phyloP scores from a whole-genome alignment of 2,329 filamentous ascomycete species.

The Orbilia javanica region DNA sequence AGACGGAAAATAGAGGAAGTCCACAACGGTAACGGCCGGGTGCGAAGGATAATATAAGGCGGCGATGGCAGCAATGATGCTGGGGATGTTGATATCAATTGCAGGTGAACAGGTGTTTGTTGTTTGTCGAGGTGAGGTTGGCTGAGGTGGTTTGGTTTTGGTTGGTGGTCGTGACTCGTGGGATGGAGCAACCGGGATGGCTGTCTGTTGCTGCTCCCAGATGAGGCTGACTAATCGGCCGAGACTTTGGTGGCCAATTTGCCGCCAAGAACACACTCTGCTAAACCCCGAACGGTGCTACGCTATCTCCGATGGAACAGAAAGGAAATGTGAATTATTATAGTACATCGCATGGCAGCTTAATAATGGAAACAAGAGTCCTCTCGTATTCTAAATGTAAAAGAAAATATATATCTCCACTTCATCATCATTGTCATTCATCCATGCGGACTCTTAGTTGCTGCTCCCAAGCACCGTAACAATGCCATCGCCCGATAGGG shows the following conservation, averaged over 20 bases:
- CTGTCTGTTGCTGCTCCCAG: not conserved
- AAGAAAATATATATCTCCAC: constrained; percentile 27
- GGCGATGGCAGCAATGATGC: too few species aligned
- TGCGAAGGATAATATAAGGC: not conserved
- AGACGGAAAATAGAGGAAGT: not conserved
- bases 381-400: constrained; percentile 42
- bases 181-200: constrained; percentile 17
- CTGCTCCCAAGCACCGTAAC: constrained; percentile 77
- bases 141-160: not conserved
- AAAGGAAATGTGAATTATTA: constrained; percentile 34
- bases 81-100: not conserved
- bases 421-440: not conserved
- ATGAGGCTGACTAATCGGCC: constrained; percentile 38
- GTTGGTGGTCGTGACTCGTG: not conserved
- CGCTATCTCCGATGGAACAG: too few species aligned
- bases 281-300: too few species aligned
- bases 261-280: constrained; percentile 8
- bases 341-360: constrained; percentile 37
- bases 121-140: not conserved
- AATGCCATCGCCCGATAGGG: constrained; percentile 79
- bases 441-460: constrained; percentile 64
- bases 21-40: not conserved
- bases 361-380: constrained; percentile 47
- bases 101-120: too few species aligned
- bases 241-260: constrained; percentile 23